Base-by-base conservation (phyloP, 257 asterid genomes). In the Solanum rostratum region DNA sequence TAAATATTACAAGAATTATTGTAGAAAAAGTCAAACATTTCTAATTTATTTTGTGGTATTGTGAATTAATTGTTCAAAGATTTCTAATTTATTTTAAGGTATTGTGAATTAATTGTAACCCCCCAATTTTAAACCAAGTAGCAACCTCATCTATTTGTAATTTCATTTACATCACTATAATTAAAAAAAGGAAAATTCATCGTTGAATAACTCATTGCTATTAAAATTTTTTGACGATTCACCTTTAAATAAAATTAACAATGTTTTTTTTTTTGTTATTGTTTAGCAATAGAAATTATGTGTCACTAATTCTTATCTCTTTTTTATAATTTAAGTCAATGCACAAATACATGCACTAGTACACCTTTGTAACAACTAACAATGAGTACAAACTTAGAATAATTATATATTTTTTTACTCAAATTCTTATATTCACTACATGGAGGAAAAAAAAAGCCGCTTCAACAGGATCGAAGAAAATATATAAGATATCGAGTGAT, bases 131-230 rank as follows among this genome's bases (percentile, higher is more conserved):
- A 63, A 62, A 63, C 3, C 69, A 62, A 11, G 10, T 24, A 62
- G 19, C 69, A 24, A 62, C 70, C 71, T 63, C 49, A 16, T 66
- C 46, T 66, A 66, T 66, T 33, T 30, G 74, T 66, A 66, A 66
- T 66, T 16, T 66, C 15, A 66, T 66, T 33, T 33, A 66, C 14
- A 66, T 66, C 12, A 66, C 73, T 29, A 29, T 29, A 15, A 18
- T 5, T n/a, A 19, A 54, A 27, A 63, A 29, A 14, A 65, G 30
- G 0, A 1, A 66, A 66, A 66, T 1, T 30, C 19, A 1, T 66
- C 13, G 13, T 22, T 30, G 29, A 15, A 15, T 65, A 30, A 19
- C n/a, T 1, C 0, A 2, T 24, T 0, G 2, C n/a, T 0, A 29
- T 29, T 63, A 63, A 9, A 29, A 6, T 0, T 16, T 29, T 65